These are phyloP conservation scores for Multifurca ochricompacta DNA, from an alignment of 768 basidiomycete genomes.

Conservation along the genomic window DNA sequence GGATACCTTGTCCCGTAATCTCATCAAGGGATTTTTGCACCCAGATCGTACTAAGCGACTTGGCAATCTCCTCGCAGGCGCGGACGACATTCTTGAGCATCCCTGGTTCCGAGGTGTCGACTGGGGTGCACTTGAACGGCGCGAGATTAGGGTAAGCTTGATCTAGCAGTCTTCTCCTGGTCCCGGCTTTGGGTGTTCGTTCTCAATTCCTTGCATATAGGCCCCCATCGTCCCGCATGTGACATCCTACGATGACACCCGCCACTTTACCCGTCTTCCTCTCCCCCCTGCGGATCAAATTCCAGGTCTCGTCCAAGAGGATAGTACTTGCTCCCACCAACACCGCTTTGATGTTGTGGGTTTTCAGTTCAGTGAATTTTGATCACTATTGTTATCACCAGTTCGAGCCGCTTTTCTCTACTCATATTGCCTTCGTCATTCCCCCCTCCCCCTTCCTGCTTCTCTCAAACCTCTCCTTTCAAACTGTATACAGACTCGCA, in stretches of 20 bases:
- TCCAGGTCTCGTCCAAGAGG: conserved; percentile 57
- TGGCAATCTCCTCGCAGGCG: conserved; percentile 88
- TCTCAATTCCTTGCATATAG: conserved; percentile 30
- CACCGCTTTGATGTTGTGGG: conserved; percentile 59
- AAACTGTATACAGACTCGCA: not conserved
- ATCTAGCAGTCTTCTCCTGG: conserved; percentile 6
- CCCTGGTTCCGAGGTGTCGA: conserved; percentile 95
- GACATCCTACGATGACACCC: conserved; percentile 72
- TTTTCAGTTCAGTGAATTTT: conserved; percentile 75
- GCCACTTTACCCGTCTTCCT: conserved; percentile 77
- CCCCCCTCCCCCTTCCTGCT: not conserved
- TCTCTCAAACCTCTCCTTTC: too few relatives aligned
- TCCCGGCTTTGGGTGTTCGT: not conserved
- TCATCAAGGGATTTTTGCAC: conserved; percentile 83
- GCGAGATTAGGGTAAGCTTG: conserved; percentile 69
- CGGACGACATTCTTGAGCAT: conserved; percentile 85
- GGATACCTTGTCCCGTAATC: conserved; percentile 81
- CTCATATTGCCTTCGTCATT: not conserved
- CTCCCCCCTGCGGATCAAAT: conserved; percentile 72
- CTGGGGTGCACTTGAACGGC: conserved; percentile 80
- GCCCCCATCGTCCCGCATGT: conserved; percentile 84
- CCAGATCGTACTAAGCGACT: conserved; percentile 87
- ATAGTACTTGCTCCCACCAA: conserved; percentile 31
- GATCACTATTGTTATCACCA: conserved; percentile 23
- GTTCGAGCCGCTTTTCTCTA: conserved; percentile 1